Evolutionary conservation across 345 rosid genomes (phyloP).

Genomic region (Diplotaxis tenuifolia): DNA sequence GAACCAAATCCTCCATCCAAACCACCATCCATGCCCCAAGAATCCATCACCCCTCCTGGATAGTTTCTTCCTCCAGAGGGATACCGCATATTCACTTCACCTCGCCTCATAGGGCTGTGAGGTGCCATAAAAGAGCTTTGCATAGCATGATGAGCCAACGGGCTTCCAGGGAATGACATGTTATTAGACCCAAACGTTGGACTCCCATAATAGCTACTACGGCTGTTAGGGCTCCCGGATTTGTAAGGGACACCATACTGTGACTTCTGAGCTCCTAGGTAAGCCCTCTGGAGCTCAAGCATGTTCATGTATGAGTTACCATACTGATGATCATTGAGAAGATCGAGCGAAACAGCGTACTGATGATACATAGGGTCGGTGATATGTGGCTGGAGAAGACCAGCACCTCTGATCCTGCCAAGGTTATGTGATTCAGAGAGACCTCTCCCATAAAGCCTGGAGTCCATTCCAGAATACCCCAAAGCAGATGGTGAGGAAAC

Average conservation of each 20-base stretch:
- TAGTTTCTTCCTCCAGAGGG: constrained; percentile 53
- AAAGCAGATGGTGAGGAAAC: constrained; percentile 60
- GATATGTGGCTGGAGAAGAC: constrained; percentile 43
- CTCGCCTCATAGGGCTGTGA: constrained; percentile 58
- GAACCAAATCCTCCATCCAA: constrained; percentile 56
- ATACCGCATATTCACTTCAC: constrained; percentile 50
- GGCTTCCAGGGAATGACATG: constrained; percentile 71
- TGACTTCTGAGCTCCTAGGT: constrained; percentile 66
- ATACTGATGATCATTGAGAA: constrained; percentile 46
- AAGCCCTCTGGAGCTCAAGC: constrained; percentile 63
- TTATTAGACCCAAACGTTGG: constrained; percentile 49
- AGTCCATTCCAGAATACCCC: constrained; percentile 60
- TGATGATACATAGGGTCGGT: constrained; percentile 65
- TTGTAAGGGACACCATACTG: constrained; percentile 56
- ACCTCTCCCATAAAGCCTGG: constrained; percentile 61
- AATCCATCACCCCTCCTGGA: constrained; percentile 52
- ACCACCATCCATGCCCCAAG: constrained; percentile 58
- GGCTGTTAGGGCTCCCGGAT: constrained; percentile 54
- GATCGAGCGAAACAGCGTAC: constrained; percentile 49
- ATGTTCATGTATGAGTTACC: constrained; percentile 52
- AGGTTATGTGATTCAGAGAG: constrained; percentile 48
- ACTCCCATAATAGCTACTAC: constrained; percentile 55
- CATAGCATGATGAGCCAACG: constrained; percentile 54
- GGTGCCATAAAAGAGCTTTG: constrained; percentile 54
- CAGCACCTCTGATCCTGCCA: constrained; percentile 40